phyloP scores from a whole-genome alignment of 1,139 yeast species.

The Kodamaea arcana region DNA sequence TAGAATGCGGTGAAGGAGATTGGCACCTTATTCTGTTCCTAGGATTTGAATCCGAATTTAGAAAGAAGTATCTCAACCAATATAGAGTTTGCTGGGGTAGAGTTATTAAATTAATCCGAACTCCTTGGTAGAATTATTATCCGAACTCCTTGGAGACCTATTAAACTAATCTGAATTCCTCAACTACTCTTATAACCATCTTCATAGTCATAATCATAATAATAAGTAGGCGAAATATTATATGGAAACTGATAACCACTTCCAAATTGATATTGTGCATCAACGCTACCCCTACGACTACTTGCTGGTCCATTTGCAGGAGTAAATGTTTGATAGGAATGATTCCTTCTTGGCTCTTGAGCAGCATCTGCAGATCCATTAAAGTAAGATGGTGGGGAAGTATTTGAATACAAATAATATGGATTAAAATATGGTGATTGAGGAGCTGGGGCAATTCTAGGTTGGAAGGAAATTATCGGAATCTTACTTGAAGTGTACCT shows the following conservation, averaged over 20 bases:
- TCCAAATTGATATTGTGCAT: neutral
- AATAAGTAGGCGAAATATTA: conserved; percentile 7
- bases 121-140: too few relatives aligned
- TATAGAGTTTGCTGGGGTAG: too few relatives aligned
- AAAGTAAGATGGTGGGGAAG: neutral
- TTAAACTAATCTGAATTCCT: too few relatives aligned
- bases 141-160: too few relatives aligned
- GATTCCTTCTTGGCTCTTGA: neutral
- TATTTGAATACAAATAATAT: neutral
- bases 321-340: neutral
- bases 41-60: too few relatives aligned
- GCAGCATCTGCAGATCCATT: neutral
- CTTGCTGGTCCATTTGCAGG: neutral
- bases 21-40: too few relatives aligned
- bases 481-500: neutral
- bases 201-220: conserved; percentile 9
- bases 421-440: neutral
- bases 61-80: too few relatives aligned
- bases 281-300: neutral
- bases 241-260: neutral
- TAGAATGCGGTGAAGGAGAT: too few relatives aligned
- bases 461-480: neutral
- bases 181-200: conserved; percentile 7
- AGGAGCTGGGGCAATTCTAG: neutral
- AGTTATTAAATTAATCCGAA: too few relatives aligned